These are phyloP conservation scores for Thielaviopsis cerberus DNA, from an alignment of 2,329 filamentous ascomycete genomes.

Conservation along the genomic window DNA sequence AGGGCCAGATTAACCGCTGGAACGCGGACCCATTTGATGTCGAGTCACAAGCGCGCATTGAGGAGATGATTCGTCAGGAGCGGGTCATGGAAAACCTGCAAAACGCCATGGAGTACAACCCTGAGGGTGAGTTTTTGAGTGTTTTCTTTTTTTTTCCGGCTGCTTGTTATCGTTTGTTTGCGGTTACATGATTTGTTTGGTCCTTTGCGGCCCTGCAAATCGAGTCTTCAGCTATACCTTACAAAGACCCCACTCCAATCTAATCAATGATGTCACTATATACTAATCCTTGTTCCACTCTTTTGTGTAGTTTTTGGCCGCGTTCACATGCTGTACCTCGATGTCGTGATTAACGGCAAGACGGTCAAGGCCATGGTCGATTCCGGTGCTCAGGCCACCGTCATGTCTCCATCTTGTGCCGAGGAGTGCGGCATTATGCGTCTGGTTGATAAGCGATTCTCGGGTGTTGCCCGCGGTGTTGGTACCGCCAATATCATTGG, in stretches of 20 bases:
- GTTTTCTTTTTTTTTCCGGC: not conserved
- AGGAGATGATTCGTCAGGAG: conserved; percentile 92
- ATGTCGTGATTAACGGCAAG: conserved; percentile 83
- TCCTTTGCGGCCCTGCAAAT: not conserved
- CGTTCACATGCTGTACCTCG: conserved; percentile 90
- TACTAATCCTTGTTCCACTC: not conserved
- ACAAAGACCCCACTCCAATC: not conserved
- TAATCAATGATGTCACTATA: not conserved
- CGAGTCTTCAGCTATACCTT: not conserved
- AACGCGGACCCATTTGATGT: conserved; percentile 91
- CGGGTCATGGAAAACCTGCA: conserved; percentile 88
- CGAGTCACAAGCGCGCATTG: conserved; percentile 79
- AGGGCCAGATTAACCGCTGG: conserved; percentile 64
- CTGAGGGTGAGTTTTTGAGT: conserved; percentile 51
- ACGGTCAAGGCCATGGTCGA: conserved; percentile 93
- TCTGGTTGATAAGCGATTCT: conserved; percentile 78
- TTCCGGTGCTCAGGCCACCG: conserved; percentile 90
- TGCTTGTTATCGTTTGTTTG: not conserved
- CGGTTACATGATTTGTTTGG: not conserved
- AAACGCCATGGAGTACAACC: conserved; percentile 91
- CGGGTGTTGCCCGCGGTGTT: conserved; percentile 80
- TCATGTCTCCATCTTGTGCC: conserved; percentile 91
- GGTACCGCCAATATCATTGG: conserved; percentile 89
- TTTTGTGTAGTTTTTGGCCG: conserved; percentile 58
- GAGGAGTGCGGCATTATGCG: conserved; percentile 91